These are phyloP conservation scores for Tarenaya hassleriana DNA, from an alignment of 345 rosid species.

Conservation along the genomic window DNA sequence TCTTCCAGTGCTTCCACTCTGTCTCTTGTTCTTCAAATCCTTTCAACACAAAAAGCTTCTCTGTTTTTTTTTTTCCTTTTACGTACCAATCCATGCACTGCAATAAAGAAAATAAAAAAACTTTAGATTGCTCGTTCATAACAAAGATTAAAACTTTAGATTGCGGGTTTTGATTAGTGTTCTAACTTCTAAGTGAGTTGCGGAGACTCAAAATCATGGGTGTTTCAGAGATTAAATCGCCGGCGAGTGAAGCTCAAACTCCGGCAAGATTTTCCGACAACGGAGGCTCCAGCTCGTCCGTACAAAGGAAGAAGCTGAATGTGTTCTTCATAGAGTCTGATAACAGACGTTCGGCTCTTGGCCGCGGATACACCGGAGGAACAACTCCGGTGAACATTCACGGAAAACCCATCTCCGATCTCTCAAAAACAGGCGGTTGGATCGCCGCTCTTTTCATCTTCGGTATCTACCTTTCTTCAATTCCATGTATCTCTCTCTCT, in stretches of 20 bases:
- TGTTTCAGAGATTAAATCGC: conserved; percentile 56
- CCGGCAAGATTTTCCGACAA: conserved; percentile 32
- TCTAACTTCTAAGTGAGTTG: too few relatives aligned
- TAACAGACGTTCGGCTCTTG: conserved; percentile 60
- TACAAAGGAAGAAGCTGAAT: conserved; percentile 58
- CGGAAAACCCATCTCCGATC: conserved; percentile 76
- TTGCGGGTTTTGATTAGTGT: conserved; percentile 8
- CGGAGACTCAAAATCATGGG: conserved; percentile 30
- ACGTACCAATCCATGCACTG: too few relatives aligned
- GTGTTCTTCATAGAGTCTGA: conserved; percentile 72
- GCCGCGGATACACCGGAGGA: conserved; percentile 87
- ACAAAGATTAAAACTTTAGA: background rate
- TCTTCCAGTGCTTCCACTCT: too few relatives aligned
- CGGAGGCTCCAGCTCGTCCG: conserved; percentile 25
- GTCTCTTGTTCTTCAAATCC: too few relatives aligned
- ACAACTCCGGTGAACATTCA: conserved; percentile 71
- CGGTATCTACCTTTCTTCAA: conserved; percentile 33
- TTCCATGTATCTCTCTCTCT: background rate
- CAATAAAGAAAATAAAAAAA: too few relatives aligned
- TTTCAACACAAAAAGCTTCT: too few relatives aligned
- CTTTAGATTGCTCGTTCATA: too few relatives aligned
- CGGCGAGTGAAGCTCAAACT: conserved; percentile 33
- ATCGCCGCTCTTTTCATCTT: conserved; percentile 80
- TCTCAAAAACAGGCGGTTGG: conserved; percentile 90
- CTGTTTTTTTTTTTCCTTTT: too few relatives aligned